These are phyloP conservation scores for Dactylellina sp. DNA, from an alignment of 2,329 filamentous ascomycete species.

Conservation along the genomic window DNA sequence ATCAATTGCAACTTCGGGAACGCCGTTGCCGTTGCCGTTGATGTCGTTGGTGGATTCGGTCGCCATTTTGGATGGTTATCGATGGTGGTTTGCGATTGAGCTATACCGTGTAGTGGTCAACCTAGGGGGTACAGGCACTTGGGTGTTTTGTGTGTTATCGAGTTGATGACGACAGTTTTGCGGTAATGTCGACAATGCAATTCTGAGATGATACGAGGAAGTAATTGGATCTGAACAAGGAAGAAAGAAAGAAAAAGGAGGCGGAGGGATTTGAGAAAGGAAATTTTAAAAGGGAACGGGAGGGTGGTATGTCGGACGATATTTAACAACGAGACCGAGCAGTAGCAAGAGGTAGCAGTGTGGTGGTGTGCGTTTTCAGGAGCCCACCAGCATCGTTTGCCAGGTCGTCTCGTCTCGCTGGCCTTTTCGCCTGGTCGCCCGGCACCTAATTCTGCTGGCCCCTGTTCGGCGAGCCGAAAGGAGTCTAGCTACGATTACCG, in stretches of 20 bases:
- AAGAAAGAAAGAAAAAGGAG: conserved; percentile 62
- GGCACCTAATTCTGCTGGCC: conserved; percentile 3
- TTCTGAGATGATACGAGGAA: background rate
- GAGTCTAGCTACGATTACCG: too few species aligned
- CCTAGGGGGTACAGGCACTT: conserved; percentile 56
- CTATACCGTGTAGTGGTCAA: conserved; percentile 57
- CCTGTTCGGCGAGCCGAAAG: conserved; percentile 24
- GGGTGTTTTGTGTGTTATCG: conserved; percentile 47
- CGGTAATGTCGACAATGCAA: conserved; percentile 41
- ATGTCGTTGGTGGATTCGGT: conserved; percentile 48
- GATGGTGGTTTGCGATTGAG: conserved; percentile 48
- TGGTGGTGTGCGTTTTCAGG: conserved; percentile 1
- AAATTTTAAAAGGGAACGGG: background rate
- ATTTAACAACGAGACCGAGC: too few species aligned
- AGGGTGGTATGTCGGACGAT: background rate
- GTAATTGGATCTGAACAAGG: background rate
- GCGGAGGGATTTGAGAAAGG: conserved; percentile 8
- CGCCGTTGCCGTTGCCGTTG: conserved; percentile 55
- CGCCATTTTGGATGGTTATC: conserved; percentile 43
- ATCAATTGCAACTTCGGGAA: conserved; percentile 59
- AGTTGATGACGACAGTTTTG: conserved; percentile 47
- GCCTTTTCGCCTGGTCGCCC: conserved; percentile 51
- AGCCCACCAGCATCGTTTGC: background rate
- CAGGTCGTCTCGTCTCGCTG: conserved; percentile 41
- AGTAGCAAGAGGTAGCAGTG: conserved; percentile 13